These are phyloP conservation scores for Blastomyces parvus DNA, from an alignment of 2,329 filamentous ascomycete species.

Conservation along the genomic window DNA sequence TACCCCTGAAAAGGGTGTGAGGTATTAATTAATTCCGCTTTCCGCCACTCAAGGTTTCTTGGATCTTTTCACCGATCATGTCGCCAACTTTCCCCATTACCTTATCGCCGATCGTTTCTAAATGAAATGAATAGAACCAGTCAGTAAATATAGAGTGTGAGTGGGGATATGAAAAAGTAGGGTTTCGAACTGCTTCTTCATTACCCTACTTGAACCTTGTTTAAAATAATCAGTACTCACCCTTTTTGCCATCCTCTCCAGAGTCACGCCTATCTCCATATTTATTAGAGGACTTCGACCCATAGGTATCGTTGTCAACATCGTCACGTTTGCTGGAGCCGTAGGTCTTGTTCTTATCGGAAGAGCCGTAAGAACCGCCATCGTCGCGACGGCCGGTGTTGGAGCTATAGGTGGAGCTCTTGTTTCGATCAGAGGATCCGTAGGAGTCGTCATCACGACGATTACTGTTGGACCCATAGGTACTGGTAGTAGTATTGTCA, in stretches of 20 bases:
- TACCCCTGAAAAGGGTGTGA: background rate
- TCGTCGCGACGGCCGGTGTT: background rate
- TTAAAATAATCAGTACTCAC: background rate
- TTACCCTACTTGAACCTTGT: background rate
- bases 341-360: background rate
- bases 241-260: background rate
- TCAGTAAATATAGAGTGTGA: background rate
- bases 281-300: background rate
- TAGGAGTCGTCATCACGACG: background rate
- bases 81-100: constrained; percentile 5
- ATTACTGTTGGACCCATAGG: background rate
- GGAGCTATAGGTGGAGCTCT: background rate
- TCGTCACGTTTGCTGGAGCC: background rate
- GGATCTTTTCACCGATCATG: constrained; percentile 6
- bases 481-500: background rate
- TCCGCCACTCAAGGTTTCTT: background rate
- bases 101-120: constrained; percentile 1
- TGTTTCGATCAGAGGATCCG: background rate
- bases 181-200: background rate
- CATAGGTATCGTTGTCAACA: background rate
- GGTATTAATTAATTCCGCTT: background rate
- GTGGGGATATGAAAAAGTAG: background rate
- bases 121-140: background rate
- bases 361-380: background rate
- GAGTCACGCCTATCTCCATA: background rate